phyloP scores from a whole-genome alignment of 1,139 yeast species.

The Debaryomyces coudertii region DNA sequence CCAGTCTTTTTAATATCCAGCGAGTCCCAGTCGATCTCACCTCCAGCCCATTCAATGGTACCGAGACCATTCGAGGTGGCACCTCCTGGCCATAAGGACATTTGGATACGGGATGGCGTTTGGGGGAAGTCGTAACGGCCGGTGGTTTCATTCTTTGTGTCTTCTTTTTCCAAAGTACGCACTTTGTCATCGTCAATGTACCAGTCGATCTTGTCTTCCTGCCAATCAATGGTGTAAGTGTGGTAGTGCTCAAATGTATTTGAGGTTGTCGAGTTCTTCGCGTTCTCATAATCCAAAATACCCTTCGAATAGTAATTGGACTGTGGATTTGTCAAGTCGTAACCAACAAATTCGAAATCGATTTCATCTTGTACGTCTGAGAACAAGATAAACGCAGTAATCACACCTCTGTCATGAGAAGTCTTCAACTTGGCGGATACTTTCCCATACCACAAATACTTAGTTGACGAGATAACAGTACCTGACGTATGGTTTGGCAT shows the following conservation, averaged over 20 bases:
- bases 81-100: slow-evolving; percentile 96
- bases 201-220: slow-evolving; percentile 73
- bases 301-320: slow-evolving; percentile 83
- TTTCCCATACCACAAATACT: slow-evolving; percentile 87
- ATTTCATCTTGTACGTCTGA: slow-evolving; percentile 90
- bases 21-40: slow-evolving; percentile 80
- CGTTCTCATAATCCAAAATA: slow-evolving; percentile 65
- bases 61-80: slow-evolving; percentile 64
- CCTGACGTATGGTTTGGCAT: slow-evolving; percentile 84
- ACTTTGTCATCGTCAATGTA: slow-evolving; percentile 67
- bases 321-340: slow-evolving; percentile 65
- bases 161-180: slow-evolving; percentile 66
- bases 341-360: slow-evolving; percentile 86
- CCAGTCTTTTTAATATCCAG: slow-evolving; percentile 73
- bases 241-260: slow-evolving; percentile 72
- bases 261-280: slow-evolving; percentile 47
- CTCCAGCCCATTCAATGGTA: slow-evolving; percentile 95
- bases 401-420: slow-evolving; percentile 78
- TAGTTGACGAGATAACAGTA: slow-evolving; percentile 78
- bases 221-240: slow-evolving; percentile 83
- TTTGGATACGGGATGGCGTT: slow-evolving; percentile 84
- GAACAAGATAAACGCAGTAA: slow-evolving; percentile 81
- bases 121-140: slow-evolving; percentile 74
- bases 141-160: slow-evolving; percentile 69
- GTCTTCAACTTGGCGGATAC: slow-evolving; percentile 69